These are phyloP conservation scores for Hymenoscyphus infarciens DNA, from an alignment of 2,329 filamentous ascomycete species.

Conservation along the genomic window DNA sequence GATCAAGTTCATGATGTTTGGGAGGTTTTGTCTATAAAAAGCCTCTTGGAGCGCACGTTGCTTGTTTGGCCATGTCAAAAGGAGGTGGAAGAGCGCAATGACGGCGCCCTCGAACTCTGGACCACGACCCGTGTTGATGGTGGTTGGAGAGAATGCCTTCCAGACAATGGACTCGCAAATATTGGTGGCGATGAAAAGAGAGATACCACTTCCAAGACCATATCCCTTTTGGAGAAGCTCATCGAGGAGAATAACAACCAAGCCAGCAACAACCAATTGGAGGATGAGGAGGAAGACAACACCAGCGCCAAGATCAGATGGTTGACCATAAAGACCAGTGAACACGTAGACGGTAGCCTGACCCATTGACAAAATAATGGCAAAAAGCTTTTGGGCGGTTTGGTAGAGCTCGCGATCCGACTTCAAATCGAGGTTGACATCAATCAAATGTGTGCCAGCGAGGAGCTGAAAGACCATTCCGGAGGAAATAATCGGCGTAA, in stretches of 20 bases:
- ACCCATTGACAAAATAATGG: slow-evolving; percentile 95
- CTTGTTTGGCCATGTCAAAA: slow-evolving; percentile 99
- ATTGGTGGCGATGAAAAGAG: slow-evolving; percentile 99
- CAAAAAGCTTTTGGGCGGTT: slow-evolving; percentile 98
- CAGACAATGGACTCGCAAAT: slow-evolving; percentile 99
- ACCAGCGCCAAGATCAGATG: slow-evolving; percentile 93
- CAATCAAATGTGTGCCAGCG: slow-evolving; percentile 98
- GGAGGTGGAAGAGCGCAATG: slow-evolving; percentile 94
- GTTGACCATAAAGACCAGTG: slow-evolving; percentile 94
- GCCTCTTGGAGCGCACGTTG: slow-evolving; percentile 96
- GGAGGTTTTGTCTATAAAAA: slow-evolving; percentile 98
- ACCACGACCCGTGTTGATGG: slow-evolving; percentile 98
- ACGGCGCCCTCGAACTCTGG: slow-evolving; percentile 99
- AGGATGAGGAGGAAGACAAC: slow-evolving; percentile 98
- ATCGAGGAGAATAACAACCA: slow-evolving; percentile 98
- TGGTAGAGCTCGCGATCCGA: slow-evolving; percentile 99
- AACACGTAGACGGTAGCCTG: slow-evolving; percentile 98
- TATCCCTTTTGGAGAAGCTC: slow-evolving; percentile 99
- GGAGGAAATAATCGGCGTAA: slow-evolving; percentile 98
- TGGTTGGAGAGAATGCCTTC: slow-evolving; percentile 99
- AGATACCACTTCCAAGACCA: slow-evolving; percentile 96
- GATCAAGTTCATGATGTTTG: slow-evolving; percentile 98
- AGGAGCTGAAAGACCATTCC: slow-evolving; percentile 99
- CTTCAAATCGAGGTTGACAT: slow-evolving; percentile 99
- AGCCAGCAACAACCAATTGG: slow-evolving; percentile 92